Percentiles rank a stretch among this genome's conserved stretches.
phyloP scores from a whole-genome alignment of 2,329 filamentous ascomycete genomes.

The Penicillium sp. region DNA sequence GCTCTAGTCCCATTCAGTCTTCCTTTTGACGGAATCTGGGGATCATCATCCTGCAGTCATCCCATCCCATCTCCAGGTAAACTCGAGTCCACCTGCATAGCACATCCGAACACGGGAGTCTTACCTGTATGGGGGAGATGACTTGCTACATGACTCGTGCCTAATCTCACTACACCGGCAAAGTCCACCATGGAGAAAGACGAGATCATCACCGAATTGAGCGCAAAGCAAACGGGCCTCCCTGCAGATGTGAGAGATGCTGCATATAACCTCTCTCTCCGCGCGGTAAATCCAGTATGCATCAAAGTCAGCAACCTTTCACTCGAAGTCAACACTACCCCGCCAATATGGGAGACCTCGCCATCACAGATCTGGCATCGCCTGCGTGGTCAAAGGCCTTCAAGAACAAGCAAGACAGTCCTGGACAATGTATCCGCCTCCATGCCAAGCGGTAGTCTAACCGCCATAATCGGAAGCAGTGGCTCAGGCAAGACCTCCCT shows the following conservation, averaged over 20 bases:
- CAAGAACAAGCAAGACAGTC: slow-evolving; percentile 46
- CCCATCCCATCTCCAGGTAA: not conserved
- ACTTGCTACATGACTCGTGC: not conserved
- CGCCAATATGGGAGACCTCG: slow-evolving; percentile 33
- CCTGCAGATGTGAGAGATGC: slow-evolving; percentile 12
- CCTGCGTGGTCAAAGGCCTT: slow-evolving; percentile 27
- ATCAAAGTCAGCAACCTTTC: slow-evolving; percentile 36
- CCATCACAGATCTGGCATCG: slow-evolving; percentile 32
- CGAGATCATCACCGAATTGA: slow-evolving; percentile 14
- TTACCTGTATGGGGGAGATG: not conserved
- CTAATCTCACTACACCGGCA: not conserved
- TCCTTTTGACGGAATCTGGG: not conserved
- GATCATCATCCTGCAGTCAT: slow-evolving; percentile 1
- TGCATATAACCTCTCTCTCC: slow-evolving; percentile 37
- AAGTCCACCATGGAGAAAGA: slow-evolving; percentile 18
- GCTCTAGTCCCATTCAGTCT: not conserved
- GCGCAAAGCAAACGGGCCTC: slow-evolving; percentile 6
- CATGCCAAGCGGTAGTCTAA: slow-evolving; percentile 64
- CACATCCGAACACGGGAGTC: not conserved
- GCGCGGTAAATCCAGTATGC: slow-evolving; percentile 40
- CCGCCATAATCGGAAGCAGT: slow-evolving; percentile 72
- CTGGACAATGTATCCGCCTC: slow-evolving; percentile 63
- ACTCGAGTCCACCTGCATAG: not conserved
- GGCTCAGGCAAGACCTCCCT: slow-evolving; percentile 71
- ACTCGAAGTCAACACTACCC: slow-evolving; percentile 33